Evolutionary conservation across 2,329 filamentous ascomycete species (phyloP).

Genomic region (Bipolaris cookei): DNA sequence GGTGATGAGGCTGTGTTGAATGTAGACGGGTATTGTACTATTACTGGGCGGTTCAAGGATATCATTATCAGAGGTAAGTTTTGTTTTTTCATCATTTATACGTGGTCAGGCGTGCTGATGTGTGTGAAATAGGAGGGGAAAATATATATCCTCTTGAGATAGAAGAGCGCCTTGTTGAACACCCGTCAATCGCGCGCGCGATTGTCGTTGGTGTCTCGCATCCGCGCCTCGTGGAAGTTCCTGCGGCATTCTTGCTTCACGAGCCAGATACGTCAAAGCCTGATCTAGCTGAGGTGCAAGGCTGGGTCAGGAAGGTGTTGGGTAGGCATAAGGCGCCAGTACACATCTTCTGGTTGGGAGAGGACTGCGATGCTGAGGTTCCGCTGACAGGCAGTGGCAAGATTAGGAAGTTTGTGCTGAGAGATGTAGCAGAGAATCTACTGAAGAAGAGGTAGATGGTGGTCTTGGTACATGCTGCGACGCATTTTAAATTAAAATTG

Average conservation of each 20-base stretch:
- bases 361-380: slow-evolving; percentile 46
- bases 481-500: not conserved
- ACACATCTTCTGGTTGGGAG: slow-evolving; percentile 78
- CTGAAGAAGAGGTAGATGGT: slow-evolving; percentile 17
- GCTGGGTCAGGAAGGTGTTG: slow-evolving; percentile 48
- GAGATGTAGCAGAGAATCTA: slow-evolving; percentile 37
- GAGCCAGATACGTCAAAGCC: slow-evolving; percentile 33
- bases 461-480: not conserved
- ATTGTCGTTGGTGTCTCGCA: slow-evolving; percentile 74
- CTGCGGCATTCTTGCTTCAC: slow-evolving; percentile 66
- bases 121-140: slow-evolving; percentile 39
- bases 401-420: slow-evolving; percentile 52
- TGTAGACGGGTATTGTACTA: slow-evolving; percentile 66
- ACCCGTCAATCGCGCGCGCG: slow-evolving; percentile 67
- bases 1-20: slow-evolving; percentile 51
- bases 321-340: slow-evolving; percentile 63
- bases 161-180: slow-evolving; percentile 72
- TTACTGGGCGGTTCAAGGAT: slow-evolving; percentile 79
- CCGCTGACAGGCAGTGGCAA: slow-evolving; percentile 55
- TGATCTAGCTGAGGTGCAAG: slow-evolving; percentile 43
- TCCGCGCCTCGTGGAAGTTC: slow-evolving; percentile 75
- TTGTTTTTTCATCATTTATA: not conserved
- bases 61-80: slow-evolving; percentile 72
- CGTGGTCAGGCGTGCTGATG: not conserved
- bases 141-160: slow-evolving; percentile 72